Conservation (phyloP, 768 basidiomycete genomes). For the Kwoniella newhampshirensis region DNA sequence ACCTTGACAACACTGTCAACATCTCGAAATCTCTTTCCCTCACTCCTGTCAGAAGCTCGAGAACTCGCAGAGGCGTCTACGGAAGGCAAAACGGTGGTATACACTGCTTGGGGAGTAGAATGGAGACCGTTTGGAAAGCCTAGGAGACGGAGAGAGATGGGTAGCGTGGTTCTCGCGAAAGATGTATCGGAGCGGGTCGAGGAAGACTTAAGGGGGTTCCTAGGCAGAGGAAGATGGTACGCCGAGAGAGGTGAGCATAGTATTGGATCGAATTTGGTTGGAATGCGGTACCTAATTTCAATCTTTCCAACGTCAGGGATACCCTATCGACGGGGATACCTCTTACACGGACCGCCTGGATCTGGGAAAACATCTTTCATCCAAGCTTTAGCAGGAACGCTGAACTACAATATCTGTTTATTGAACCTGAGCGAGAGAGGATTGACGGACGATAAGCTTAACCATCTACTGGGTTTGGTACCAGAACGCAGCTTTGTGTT, state of each 20-base stretch:
- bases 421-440: constrained; percentile 95
- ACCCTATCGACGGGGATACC: constrained; percentile 92
- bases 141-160: constrained; percentile 75
- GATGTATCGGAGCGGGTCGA: constrained; percentile 85
- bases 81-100: constrained; percentile 92
- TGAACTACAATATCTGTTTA: constrained; percentile 93
- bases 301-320: constrained; percentile 64
- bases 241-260: constrained; percentile 76
- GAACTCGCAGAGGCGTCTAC: constrained; percentile 79
- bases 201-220: constrained; percentile 74
- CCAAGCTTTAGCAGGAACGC: constrained; percentile 87
- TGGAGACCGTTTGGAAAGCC: constrained; percentile 96
- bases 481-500: constrained; percentile 92
- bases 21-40: constrained; percentile 76
- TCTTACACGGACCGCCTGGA: constrained; percentile 92
- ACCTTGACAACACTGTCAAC: constrained; percentile 87
- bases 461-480: constrained; percentile 85
- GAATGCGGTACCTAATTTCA: neutral
- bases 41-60: constrained; percentile 81
- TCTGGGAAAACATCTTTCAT: constrained; percentile 99
- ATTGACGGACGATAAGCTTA: constrained; percentile 92
- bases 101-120: constrained; percentile 94
- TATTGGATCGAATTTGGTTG: neutral
- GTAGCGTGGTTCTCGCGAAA: constrained; percentile 80
- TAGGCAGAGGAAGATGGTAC: constrained; percentile 86